These are phyloP conservation scores for Blepharisma japonicum DNA, from an alignment of 73 alveolate genomes.

Conservation along the genomic window DNA sequence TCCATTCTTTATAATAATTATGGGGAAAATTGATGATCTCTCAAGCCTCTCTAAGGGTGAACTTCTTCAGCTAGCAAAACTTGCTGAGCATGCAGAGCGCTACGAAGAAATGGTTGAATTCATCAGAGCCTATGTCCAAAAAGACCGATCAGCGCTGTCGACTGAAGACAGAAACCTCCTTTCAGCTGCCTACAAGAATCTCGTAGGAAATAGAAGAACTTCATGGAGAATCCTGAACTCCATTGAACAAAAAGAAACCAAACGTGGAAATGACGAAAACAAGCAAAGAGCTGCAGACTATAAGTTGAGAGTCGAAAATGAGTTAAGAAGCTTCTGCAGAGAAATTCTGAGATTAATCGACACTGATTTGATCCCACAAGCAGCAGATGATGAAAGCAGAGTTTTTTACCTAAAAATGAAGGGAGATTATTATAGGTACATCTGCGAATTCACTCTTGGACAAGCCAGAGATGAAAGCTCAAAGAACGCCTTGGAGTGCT, in stretches of 20 bases:
- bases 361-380: constrained; percentile 45
- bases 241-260: constrained; percentile 54
- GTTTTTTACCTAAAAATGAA: constrained; percentile 74
- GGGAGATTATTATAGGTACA: constrained; percentile 81
- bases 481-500: constrained; percentile 45
- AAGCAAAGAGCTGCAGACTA: constrained; percentile 47
- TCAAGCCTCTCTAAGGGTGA: constrained; percentile 40
- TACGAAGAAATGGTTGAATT: constrained; percentile 66
- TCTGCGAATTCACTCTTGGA: constrained; percentile 67
- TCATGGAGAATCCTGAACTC: constrained; percentile 66
- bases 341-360: constrained; percentile 59
- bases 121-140: constrained; percentile 49
- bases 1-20: not conserved
- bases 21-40: not conserved
- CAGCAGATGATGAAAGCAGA: constrained; percentile 61
- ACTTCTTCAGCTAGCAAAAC: constrained; percentile 58
- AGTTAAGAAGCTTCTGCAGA: constrained; percentile 59
- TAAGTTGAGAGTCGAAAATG: constrained; percentile 60
- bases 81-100: constrained; percentile 72
- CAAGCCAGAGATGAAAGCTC: constrained; percentile 57
- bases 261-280: constrained; percentile 52
- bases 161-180: constrained; percentile 72
- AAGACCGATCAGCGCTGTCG: constrained; percentile 53
- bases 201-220: constrained; percentile 51
- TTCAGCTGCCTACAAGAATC: constrained; percentile 64